Base-by-base conservation (phyloP, 768 basidiomycete genomes). In the Boletus sp. region DNA sequence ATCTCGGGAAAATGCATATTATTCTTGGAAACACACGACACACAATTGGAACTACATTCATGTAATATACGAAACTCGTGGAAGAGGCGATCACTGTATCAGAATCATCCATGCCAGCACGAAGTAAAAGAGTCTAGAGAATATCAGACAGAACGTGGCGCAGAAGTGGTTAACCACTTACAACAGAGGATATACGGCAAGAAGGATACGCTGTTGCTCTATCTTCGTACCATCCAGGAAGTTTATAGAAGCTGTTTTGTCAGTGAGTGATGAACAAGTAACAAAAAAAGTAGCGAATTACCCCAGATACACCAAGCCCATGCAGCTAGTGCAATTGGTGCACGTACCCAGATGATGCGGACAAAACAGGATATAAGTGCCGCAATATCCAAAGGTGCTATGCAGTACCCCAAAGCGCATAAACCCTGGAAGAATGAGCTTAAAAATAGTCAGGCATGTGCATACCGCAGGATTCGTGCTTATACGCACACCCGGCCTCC, bases 281-380 rank as follows among this genome's bases (percentile, higher is more conserved):
- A 48, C 25, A 35, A 25, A 30, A 42, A 21, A 39, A 48, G 29
- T 21, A 30, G 21, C 40, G 10, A 40, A n/a, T 25, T 65, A 98
- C 95, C 96, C 93, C 94, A 98, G 54, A 97, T 89, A 69, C 87
- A 92, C 96, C 96, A 98, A 35, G 80, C 93, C 88, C 93, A 96
- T 13, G 92, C 89, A 19, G 85, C 78, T 27, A 96, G 69, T 42
- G 93, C 88, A 30, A 98, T 71, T 10, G 96, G 96, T 30, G 85
- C 87, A 53, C 96, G 83, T 53, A 98, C 77, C 74, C 88, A 97
- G 46, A 98, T 87, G 29, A 85, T 73, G 42, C 82, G 88, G 15
- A 98, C 84, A 61, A 96, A 93, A 62, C 86, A 87, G 1, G 92
- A 81, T 42, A 97, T 79, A 30, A 98, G 74, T 3, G 94, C 94